Base-by-base conservation (phyloP, 441 rosid species). In the Euphorbia schlechtendalii region DNA sequence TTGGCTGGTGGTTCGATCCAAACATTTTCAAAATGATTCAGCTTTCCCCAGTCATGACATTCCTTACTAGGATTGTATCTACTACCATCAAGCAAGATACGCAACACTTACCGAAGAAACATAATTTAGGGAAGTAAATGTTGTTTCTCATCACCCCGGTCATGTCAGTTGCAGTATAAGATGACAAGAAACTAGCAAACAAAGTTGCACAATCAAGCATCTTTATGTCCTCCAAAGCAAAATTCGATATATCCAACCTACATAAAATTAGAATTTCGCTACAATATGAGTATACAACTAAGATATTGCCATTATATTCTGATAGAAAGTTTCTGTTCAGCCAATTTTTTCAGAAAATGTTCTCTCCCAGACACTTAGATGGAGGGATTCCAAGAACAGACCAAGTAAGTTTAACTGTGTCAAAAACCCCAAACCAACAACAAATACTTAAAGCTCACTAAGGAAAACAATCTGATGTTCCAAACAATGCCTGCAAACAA, bases 1-100 rank as follows among this genome's bases (percentile, higher is more conserved):
- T 70, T 79, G 56, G 76, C 65, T 13, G 89, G 89, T 30, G 85
- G 86, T 70, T 84, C 81, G 27, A 85, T 87, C 94, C 94, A 87
- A 46, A 85, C 80, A 73, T 77, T 79, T 77, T 78, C 86, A 59
- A 78, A 72, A 3, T 89, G 85, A 59, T 79, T 83, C 72, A 79
- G 79, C 67, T 82, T 86, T 68, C 85, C 89, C 82, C 89, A 84
- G 57, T 85, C 87, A 68, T 85, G 69, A 56, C 81, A 74, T n/a
- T n/a, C n/a, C n/a, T n/a, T n/a, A n/a, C n/a, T n/a, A n/a, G n/a
- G n/a, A n/a, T n/a, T n/a, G n/a, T 74, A 79, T 83, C 76, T 87
- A 85, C 51, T 11, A 28, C 81, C 80, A 63, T 76, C 73, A 38
- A 85, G 78, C 5, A 87, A 85, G 73, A 82, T 63, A 87, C 78